Evolutionary conservation across 73 alveolate genomes (phyloP).

Genomic region (Paramecium sexaurelia): DNA sequence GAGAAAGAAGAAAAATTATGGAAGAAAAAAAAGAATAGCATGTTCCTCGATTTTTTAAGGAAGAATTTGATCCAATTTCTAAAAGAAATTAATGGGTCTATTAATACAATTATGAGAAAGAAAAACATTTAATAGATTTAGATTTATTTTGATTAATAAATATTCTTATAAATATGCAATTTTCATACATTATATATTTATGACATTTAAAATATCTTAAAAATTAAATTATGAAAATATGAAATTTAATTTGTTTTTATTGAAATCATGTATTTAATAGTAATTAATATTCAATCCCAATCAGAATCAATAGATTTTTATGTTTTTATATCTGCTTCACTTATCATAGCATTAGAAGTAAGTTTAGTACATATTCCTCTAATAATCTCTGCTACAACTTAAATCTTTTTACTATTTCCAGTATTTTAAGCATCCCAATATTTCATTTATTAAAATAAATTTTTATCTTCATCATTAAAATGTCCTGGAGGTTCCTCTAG

Average conservation of each 20-base stretch:
- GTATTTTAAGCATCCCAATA: slow-evolving; percentile 11
- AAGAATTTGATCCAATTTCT: neutral
- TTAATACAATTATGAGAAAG: neutral
- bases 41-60: neutral
- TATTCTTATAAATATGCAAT: neutral
- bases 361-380: neutral
- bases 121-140: neutral
- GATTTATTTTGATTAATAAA: neutral
- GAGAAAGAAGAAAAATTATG: slow-evolving; percentile 18
- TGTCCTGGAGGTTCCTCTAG: neutral
- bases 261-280: too few relatives aligned
- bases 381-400: neutral
- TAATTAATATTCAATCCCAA: slow-evolving; percentile 23
- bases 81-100: slow-evolving; percentile 4
- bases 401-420: neutral
- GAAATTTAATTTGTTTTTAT: too few relatives aligned
- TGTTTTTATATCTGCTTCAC: neutral
- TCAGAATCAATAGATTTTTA: slow-evolving; percentile 5
- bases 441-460: neutral
- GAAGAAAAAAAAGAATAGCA: slow-evolving; percentile 2
- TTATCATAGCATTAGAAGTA: neutral
- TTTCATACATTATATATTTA: too few relatives aligned
- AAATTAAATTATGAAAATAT: too few relatives aligned
- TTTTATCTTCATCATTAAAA: neutral
- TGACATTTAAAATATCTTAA: too few relatives aligned